phyloP scores from a whole-genome alignment of 306 rosid species.

The Notholithocarpus densiflorus region DNA sequence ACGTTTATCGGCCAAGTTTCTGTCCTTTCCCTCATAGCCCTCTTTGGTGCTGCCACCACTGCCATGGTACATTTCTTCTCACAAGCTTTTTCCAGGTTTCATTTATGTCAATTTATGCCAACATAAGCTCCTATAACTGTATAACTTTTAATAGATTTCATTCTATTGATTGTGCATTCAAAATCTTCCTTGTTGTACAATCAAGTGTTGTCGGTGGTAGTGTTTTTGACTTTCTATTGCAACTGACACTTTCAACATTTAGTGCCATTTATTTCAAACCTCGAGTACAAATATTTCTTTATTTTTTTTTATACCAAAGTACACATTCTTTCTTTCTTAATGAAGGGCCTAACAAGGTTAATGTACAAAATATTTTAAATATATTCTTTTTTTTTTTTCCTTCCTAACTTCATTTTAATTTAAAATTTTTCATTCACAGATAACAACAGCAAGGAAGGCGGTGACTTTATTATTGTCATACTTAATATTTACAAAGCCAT shows the following conservation, averaged over 20 bases:
- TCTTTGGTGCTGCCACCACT: slow-evolving; percentile 94
- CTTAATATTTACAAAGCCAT: slow-evolving; percentile 91
- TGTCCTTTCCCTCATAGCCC: slow-evolving; percentile 88
- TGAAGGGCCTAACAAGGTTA: too few species aligned
- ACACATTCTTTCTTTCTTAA: too few species aligned
- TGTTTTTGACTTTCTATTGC: background rate
- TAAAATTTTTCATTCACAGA: slow-evolving; percentile 37
- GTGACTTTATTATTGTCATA: slow-evolving; percentile 82
- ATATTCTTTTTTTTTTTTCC: background rate
- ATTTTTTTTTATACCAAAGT: too few species aligned
- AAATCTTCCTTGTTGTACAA: background rate
- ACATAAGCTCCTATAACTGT: background rate
- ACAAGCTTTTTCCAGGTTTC: slow-evolving; percentile 13
- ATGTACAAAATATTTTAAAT: too few species aligned
- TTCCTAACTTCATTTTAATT: background rate
- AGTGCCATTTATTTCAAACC: too few species aligned
- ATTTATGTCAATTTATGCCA: slow-evolving; percentile 30
- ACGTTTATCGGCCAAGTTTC: slow-evolving; percentile 91
- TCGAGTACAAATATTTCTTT: too few species aligned
- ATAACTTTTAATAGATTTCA: background rate
- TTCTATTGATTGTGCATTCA: background rate
- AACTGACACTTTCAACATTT: too few species aligned
- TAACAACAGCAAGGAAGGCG: slow-evolving; percentile 94
- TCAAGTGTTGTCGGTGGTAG: background rate
- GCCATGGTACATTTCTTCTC: slow-evolving; percentile 68